Evolutionary conservation across 176 grass and related monocot genomes (phyloP).

Genomic region (Ensete glaucum): DNA sequence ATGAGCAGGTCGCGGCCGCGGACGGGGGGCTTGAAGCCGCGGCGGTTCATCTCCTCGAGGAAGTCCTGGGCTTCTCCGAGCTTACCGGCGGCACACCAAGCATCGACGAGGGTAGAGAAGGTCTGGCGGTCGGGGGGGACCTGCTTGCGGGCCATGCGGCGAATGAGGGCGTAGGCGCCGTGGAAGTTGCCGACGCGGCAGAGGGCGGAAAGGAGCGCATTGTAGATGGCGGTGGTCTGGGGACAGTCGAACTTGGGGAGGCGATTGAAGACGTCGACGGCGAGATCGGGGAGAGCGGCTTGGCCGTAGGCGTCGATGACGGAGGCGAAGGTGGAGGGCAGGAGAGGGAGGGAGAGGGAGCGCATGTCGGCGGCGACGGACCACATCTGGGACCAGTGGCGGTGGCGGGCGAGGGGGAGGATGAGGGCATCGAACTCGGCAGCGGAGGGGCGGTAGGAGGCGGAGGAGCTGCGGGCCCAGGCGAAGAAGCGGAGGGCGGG

Average conservation of each 20-base stretch:
- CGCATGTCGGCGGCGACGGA: conserved; percentile 69
- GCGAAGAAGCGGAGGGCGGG: conserved; percentile 71
- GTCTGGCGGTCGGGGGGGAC: conserved; percentile 64
- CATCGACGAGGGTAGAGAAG: conserved; percentile 83
- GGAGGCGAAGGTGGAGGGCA: conserved; percentile 46
- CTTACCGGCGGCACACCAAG: conserved; percentile 85
- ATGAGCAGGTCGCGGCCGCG: conserved; percentile 75
- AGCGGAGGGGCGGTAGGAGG: conserved; percentile 46
- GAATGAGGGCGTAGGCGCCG: conserved; percentile 76
- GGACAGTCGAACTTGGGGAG: conserved; percentile 71
- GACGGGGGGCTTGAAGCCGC: conserved; percentile 68
- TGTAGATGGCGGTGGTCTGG: conserved; percentile 76
- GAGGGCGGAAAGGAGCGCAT: conserved; percentile 82
- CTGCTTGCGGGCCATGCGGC: conserved; percentile 74
- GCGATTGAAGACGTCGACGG: conserved; percentile 87
- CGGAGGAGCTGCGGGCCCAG: conserved; percentile 46
- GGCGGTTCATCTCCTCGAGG: conserved; percentile 78
- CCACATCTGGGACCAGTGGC: conserved; percentile 75
- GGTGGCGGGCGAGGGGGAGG: conserved; percentile 57
- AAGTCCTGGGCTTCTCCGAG: conserved; percentile 79
- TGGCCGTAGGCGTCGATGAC: conserved; percentile 77
- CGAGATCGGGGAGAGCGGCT: conserved; percentile 50
- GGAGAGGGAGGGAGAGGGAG: conserved; percentile 50
- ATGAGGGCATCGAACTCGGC: conserved; percentile 76
- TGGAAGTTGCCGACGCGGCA: conserved; percentile 60